These are phyloP conservation scores for Trichoderma aggressivum DNA, from an alignment of 2,329 filamentous ascomycete genomes.

Conservation along the genomic window DNA sequence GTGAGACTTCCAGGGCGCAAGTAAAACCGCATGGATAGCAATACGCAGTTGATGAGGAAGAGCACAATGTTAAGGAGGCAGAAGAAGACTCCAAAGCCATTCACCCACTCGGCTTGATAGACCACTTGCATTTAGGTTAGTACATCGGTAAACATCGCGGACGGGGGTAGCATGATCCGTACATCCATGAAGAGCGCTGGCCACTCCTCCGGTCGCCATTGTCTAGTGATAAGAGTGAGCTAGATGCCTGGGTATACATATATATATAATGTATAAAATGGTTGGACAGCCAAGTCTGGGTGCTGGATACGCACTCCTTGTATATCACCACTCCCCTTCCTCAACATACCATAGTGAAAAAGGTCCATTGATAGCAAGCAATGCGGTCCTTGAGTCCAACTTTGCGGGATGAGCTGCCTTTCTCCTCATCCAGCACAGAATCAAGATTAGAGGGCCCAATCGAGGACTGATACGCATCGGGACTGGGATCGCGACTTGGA, in stretches of 20 bases:
- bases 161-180: not conserved
- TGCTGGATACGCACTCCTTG: not conserved
- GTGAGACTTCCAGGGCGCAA: constrained; percentile 67
- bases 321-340: not conserved
- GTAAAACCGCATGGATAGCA: constrained; percentile 67
- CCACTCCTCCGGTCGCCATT: constrained; percentile 55
- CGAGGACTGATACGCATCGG: not conserved
- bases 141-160: not conserved
- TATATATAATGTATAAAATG: not conserved
- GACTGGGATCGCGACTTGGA: not conserved
- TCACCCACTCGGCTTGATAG: constrained; percentile 48
- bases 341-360: constrained; percentile 57
- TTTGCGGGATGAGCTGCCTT: constrained; percentile 24
- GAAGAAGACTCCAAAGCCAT: constrained; percentile 57
- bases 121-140: not conserved
- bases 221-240: constrained; percentile 21
- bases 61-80: constrained; percentile 62
- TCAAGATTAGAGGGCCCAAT: not conserved
- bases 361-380: constrained; percentile 65
- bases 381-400: constrained; percentile 50
- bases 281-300: too few species aligned
- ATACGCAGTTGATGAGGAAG: constrained; percentile 58
- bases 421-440: not conserved
- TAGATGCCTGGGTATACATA: not conserved
- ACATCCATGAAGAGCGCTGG: constrained; percentile 46